Conservation (phyloP, 139 green algal species). For the Coelastrella sp. region DNA sequence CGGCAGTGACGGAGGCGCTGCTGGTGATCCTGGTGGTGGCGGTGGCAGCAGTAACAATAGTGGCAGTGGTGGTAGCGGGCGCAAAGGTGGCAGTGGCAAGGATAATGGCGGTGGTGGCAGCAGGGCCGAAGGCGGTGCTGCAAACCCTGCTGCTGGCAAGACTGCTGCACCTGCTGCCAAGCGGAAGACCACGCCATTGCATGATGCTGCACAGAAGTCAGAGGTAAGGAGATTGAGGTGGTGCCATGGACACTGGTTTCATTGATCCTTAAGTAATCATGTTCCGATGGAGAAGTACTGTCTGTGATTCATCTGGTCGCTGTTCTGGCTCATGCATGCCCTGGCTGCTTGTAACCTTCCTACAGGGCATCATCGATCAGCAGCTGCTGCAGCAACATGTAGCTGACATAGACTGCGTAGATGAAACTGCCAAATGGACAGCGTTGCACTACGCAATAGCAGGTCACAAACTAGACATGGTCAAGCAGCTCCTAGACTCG, state of each 20-base stretch:
- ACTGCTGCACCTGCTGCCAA: conserved; percentile 13
- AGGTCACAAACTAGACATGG: conserved; percentile 12
- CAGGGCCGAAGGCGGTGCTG: not conserved
- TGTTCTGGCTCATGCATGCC: not conserved
- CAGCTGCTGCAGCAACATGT: conserved; percentile 17
- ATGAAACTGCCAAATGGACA: conserved; percentile 38
- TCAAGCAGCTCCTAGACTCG: conserved; percentile 37
- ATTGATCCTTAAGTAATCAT: too few species aligned
- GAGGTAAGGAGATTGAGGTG: not conserved
- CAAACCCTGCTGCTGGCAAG: conserved; percentile 1
- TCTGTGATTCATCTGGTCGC: too few species aligned
- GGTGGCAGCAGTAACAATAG: not conserved
- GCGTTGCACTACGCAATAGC: conserved; percentile 39
- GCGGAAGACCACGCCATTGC: conserved; percentile 29
- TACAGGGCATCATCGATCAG: conserved; percentile 14
- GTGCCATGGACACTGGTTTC: too few species aligned
- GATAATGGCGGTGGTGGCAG: not conserved
- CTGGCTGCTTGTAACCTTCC: too few species aligned
- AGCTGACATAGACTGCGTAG: conserved; percentile 30
- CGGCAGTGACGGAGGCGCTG: not conserved
- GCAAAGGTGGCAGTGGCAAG: not conserved
- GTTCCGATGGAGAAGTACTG: too few species aligned
- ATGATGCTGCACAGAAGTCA: conserved; percentile 23
- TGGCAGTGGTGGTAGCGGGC: not conserved
- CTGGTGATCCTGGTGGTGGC: not conserved